These are phyloP conservation scores for Scutellaria barbata DNA, from an alignment of 257 asterid genomes.

Conservation along the genomic window DNA sequence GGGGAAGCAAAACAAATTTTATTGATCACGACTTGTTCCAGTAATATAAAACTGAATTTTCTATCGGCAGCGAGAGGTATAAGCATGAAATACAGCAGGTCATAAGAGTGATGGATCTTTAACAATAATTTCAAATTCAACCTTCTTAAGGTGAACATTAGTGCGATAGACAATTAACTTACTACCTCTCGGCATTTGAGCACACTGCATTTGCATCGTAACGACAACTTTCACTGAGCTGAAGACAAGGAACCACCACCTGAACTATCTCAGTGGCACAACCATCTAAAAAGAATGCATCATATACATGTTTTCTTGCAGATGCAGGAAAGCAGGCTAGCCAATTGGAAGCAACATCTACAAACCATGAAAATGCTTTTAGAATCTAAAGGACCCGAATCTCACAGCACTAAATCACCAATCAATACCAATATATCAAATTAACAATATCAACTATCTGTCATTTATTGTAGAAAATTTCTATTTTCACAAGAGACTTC, in stretches of 20 bases:
- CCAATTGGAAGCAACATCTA: constrained; percentile 88
- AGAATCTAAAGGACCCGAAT: constrained; percentile 22
- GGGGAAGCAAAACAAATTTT: constrained; percentile 10
- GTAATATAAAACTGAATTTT: neutral
- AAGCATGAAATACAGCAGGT: neutral
- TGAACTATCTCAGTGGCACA: constrained; percentile 63
- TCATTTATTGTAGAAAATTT: constrained; percentile 5
- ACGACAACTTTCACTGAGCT: constrained; percentile 47
- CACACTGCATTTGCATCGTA: constrained; percentile 56
- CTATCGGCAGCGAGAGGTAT: too few relatives aligned
- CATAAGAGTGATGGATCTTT: constrained; percentile 2
- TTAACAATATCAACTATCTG: constrained; percentile 22
- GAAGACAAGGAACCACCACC: constrained; percentile 80
- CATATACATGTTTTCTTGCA: constrained; percentile 73
- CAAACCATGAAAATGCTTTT: constrained; percentile 35
- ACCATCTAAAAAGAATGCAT: constrained; percentile 77
- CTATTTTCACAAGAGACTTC: constrained; percentile 5
- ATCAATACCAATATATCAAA: neutral
- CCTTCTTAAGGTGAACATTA: constrained; percentile 4
- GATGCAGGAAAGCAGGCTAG: constrained; percentile 86
- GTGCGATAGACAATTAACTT: constrained; percentile 9
- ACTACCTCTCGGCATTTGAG: constrained; percentile 84
- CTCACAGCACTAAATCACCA: constrained; percentile 27
- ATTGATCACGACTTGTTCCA: constrained; percentile 8
- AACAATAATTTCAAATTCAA: constrained; percentile 5